Evolutionary conservation across 75 land plant genomes (phyloP).

Genomic region (Cupressus sempervirens): DNA sequence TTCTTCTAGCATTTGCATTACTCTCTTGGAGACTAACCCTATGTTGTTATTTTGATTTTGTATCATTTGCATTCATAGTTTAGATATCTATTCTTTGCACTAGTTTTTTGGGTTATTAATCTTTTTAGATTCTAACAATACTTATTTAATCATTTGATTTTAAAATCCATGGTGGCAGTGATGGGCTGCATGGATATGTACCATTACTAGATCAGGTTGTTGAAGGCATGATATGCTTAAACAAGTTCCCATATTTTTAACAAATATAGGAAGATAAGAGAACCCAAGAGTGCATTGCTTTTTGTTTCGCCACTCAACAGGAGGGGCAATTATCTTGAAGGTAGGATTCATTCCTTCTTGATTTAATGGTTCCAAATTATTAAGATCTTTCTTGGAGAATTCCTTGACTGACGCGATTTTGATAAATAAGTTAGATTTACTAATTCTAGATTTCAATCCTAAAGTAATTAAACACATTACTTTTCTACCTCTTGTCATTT

Average conservation of each 20-base stretch:
- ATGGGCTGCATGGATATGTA: conserved; percentile 91
- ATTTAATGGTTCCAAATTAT: neutral
- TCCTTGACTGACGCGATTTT: too few relatives aligned
- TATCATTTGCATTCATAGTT: too few relatives aligned
- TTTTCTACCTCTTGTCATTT: too few relatives aligned
- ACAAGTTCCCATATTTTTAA: neutral
- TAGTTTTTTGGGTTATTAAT: too few relatives aligned
- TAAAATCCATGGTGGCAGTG: conserved; percentile 95
- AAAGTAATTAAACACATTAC: too few relatives aligned
- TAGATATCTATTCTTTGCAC: too few relatives aligned
- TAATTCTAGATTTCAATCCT: too few relatives aligned
- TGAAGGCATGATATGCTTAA: conserved; percentile 47
- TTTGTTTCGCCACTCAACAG: conserved; percentile 93
- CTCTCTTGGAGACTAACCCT: too few relatives aligned
- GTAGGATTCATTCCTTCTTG: conserved; percentile 21
- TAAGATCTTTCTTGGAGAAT: too few relatives aligned
- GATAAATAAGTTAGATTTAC: too few relatives aligned
- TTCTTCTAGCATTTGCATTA: too few relatives aligned
- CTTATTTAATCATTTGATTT: neutral
- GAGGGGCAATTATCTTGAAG: conserved; percentile 81
- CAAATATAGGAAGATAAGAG: conserved; percentile 16
- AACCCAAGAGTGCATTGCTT: conserved; percentile 77
- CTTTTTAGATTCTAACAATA: neutral
- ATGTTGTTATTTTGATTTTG: too few relatives aligned
- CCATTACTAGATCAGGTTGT: conserved; percentile 82